These are phyloP conservation scores for Bonia amplexicaulis DNA, from an alignment of 176 grass and related monocot species.

Conservation along the genomic window DNA sequence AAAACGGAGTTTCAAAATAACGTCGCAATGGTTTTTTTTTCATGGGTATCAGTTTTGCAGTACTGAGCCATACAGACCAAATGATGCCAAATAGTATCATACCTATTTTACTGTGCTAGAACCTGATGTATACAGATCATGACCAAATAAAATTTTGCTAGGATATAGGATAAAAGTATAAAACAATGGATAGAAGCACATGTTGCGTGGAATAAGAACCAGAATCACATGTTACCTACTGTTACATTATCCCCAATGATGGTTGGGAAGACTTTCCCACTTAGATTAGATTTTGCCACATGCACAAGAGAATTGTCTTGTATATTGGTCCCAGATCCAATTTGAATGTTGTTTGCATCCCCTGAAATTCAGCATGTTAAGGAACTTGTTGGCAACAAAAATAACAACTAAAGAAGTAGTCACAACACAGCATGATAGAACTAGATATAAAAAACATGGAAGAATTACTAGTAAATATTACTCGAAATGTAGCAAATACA, in stretches of 20 bases:
- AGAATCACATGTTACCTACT: conserved; percentile 61
- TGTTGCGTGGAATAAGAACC: neutral
- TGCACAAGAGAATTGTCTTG: conserved; percentile 96
- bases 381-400: neutral
- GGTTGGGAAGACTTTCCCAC: conserved; percentile 84
- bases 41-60: neutral
- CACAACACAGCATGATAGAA: neutral
- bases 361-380: conserved; percentile 47
- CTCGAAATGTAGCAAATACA: neutral
- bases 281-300: conserved; percentile 94
- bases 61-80: neutral
- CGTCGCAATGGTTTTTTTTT: neutral
- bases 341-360: conserved; percentile 66
- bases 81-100: neutral
- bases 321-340: conserved; percentile 94
- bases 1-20: conserved; percentile 12
- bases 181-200: neutral
- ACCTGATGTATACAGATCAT: conserved; percentile 8
- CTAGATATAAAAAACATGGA: neutral
- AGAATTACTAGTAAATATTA: neutral
- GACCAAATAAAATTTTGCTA: neutral
- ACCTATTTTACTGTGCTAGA: neutral
- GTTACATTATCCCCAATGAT: conserved; percentile 90
- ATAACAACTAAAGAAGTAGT: neutral
- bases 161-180: neutral